Base-by-base conservation (phyloP, 305 asterid genomes). In the Fraxinus ornus region DNA sequence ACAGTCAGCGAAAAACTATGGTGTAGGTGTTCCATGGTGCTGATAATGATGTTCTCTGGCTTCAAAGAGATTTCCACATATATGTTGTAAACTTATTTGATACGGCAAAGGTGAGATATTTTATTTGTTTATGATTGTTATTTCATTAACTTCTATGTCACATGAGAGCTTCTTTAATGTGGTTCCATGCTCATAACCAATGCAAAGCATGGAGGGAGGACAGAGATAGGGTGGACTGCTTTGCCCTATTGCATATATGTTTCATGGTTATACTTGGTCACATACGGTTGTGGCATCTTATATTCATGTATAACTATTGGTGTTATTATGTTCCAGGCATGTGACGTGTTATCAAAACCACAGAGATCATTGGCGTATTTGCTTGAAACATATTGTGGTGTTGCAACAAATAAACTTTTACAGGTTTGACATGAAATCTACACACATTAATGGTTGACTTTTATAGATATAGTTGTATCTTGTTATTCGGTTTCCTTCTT, bases 21-120 rank as follows among this genome's bases (percentile, higher is more conserved):
- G 12, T 82, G 79, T 88, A 96, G 99, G 97, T 96, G 78, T 93
- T 96, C 87, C 99, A 96, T 87, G 99, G 98, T 82, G 97, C 99
- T 84, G 98, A 96, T 89, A 94, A 90, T 89, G 99, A 96, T 88
- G 89, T 94, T 85, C 91, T 96, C 81, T 96, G 99, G 99, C 98
- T 96, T 80, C 98, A 96, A 90, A 91, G 98, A 83, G 98, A 96
- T 86, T 96, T 92, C 84, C 99, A 96, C 86, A 89, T 96, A 73
- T 96, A 96, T 85, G 94, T 96, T 83, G 98, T 96, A 82, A 94
- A 93, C 85, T 86, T 94, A 86, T 96, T 96, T 85, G 99, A 96
- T 88, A 96, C 99, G 0, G 98, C 97, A 70, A 94, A 96, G 99
- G 99, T 94, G 86, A 89, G 83, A 64, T 79, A 5, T 78, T 24